phyloP scores from a whole-genome alignment of 345 rosid genomes.

The Mallotus nudiflorus region DNA sequence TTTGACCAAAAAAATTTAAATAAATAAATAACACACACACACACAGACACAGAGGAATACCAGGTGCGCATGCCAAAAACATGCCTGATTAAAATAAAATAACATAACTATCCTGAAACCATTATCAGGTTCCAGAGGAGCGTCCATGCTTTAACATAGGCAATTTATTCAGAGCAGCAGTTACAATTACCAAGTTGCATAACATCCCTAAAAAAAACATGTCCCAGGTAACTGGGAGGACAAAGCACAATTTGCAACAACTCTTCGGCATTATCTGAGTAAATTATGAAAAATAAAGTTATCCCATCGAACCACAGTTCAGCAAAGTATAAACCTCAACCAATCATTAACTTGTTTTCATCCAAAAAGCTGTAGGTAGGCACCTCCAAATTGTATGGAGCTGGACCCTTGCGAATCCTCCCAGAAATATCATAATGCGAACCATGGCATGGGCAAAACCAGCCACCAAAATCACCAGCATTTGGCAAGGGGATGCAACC shows the following conservation, averaged over 20 bases:
- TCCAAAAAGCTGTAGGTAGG: slow-evolving; percentile 88
- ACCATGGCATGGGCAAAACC: slow-evolving; percentile 99
- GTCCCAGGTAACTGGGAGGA: slow-evolving; percentile 17
- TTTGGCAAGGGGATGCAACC: slow-evolving; percentile 98
- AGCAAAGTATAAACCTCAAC: slow-evolving; percentile 40
- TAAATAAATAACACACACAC: not conserved
- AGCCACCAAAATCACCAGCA: slow-evolving; percentile 96
- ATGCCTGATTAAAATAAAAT: not conserved
- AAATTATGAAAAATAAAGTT: slow-evolving; percentile 7
- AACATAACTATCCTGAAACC: not conserved
- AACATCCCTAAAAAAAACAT: slow-evolving; percentile 20
- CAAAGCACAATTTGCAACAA: slow-evolving; percentile 18
- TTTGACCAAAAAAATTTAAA: not conserved
- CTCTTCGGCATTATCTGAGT: slow-evolving; percentile 46
- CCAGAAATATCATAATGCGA: slow-evolving; percentile 95
- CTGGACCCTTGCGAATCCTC: slow-evolving; percentile 93
- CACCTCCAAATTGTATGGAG: slow-evolving; percentile 88
- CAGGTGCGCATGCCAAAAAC: not conserved
- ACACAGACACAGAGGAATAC: not conserved
- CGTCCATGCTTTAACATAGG: not conserved
- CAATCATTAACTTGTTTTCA: slow-evolving; percentile 76
- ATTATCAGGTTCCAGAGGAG: not conserved
- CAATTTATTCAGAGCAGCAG: slow-evolving; percentile 26
- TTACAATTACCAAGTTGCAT: slow-evolving; percentile 19
- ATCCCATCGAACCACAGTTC: slow-evolving; percentile 8